Conservation (phyloP, 2,329 filamentous ascomycete genomes). For the Ascochyta pisi region DNA sequence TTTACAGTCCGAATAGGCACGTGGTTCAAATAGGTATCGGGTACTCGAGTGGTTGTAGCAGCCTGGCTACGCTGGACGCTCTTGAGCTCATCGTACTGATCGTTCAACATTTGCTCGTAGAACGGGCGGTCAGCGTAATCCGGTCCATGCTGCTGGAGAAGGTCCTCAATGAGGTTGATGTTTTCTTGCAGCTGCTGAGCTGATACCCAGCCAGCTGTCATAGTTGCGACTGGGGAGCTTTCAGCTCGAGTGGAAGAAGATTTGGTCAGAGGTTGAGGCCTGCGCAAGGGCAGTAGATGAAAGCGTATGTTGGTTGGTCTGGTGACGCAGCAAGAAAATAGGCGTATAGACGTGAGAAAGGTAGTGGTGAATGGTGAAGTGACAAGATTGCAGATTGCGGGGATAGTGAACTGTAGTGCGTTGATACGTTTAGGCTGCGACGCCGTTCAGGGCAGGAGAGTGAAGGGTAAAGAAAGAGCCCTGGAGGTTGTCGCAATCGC, state of each 20-base stretch:
- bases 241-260: neutral
- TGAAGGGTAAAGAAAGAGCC: conserved; percentile 3
- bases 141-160: conserved; percentile 5
- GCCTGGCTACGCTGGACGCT: neutral
- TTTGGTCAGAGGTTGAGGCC: neutral
- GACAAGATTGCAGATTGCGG: neutral
- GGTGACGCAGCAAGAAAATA: neutral
- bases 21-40: neutral
- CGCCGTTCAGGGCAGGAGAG: conserved; percentile 3
- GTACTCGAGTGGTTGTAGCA: neutral
- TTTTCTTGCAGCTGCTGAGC: conserved; percentile 8
- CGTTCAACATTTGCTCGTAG: conserved; percentile 13
- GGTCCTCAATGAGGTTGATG: conserved; percentile 12
- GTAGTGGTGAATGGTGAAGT: conserved; percentile 1
- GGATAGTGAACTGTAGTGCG: neutral
- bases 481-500: conserved; percentile 1
- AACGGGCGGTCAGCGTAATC: conserved; percentile 3
- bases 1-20: neutral
- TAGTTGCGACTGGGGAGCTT: neutral
- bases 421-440: conserved; percentile 7
- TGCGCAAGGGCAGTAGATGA: neutral
- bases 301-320: neutral
- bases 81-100: conserved; percentile 8
- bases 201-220: conserved; percentile 5
- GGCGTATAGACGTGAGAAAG: neutral